Base-by-base conservation (phyloP, 2,329 filamentous ascomycete species). In the Thermoascus crustaceus region DNA sequence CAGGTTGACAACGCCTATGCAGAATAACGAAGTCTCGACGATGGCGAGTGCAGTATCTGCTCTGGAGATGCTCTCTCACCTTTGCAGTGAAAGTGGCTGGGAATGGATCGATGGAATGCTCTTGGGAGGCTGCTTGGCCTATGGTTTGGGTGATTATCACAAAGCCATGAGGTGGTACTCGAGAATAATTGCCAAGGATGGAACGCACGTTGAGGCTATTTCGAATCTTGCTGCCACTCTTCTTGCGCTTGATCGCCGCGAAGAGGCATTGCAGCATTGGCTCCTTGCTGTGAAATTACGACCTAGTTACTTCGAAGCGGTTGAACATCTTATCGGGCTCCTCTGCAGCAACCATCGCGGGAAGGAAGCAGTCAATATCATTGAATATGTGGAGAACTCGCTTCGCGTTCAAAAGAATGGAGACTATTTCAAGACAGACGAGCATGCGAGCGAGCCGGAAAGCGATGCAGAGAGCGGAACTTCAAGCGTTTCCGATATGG, bases 41-140 rank as follows among this genome's bases (percentile, higher is more conserved):
- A 53, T 72, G 14, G 58, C 68, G 36, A 75, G 71, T 44, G 85
- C 85, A 6, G 73, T 70, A 30, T 68, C 73, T 5, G 82, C 83
- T 2, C 61, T 94, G 13, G 76, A 84, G 23, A 76, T 86, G 50
- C 68, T 94, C 13, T 78, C 76, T 10, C 76, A 71, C 44, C 64
- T 93, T 5, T 94, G 86, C 54, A 78, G 83, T 49, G 81, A 89
- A 55, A 85, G 81, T 50, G 73, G 72, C 7, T 91, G 85, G 84
- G 75, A 78, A 48, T 98, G 91, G 91, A 75, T 87, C 35, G 89
- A 96, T 54, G 91, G 91, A 2, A 88, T 96, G 68, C 69, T 96
- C 24, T 69, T 96, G 5, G 86, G 84, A 24, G 91, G 91, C 2
- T 96, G 91, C 62, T 69, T 98, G 39, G 82, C 89, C 32, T 96